Percentiles rank a stretch among this genome's conserved stretches.
Evolutionary conservation across 2,329 filamentous ascomycete genomes (phyloP).

Genomic region (Talaromyces rugulosus): DNA sequence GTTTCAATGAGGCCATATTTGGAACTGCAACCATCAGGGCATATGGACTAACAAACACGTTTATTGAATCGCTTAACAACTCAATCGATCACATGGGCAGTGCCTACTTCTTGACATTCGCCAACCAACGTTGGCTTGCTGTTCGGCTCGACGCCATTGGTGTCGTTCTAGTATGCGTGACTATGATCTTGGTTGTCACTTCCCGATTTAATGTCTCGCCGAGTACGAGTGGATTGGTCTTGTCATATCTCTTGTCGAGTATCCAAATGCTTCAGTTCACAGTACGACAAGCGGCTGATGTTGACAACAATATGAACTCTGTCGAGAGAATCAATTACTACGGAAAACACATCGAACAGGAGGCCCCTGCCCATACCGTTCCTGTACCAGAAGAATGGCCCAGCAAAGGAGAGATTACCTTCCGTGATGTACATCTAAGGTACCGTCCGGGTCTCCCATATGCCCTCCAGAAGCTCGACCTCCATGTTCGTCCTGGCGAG

Average conservation of each 20-base stretch:
- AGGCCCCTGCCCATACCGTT: conserved; percentile 41
- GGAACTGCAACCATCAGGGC: conserved; percentile 76
- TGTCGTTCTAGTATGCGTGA: conserved; percentile 78
- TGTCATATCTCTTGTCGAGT: conserved; percentile 89
- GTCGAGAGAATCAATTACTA: conserved; percentile 75
- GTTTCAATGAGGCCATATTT: conserved; percentile 79
- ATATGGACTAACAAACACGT: conserved; percentile 75
- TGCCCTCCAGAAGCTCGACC: conserved; percentile 11
- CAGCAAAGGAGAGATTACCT: conserved; percentile 13
- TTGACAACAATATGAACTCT: conserved; percentile 68
- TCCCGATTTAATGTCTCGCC: conserved; percentile 61
- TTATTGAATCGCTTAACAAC: conserved; percentile 63
- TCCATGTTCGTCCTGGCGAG: conserved; percentile 13
- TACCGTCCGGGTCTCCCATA: conserved; percentile 13
- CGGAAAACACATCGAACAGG: conserved; percentile 57
- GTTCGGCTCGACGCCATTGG: conserved; percentile 80
- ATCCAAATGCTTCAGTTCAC: conserved; percentile 96
- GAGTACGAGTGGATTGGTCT: conserved; percentile 78
- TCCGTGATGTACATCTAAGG: conserved; percentile 12
- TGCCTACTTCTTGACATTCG: conserved; percentile 91
- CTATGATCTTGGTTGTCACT: conserved; percentile 72
- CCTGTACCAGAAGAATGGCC: conserved; percentile 27
- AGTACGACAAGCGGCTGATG: conserved; percentile 86
- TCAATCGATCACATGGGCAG: conserved; percentile 87
- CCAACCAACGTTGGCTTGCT: conserved; percentile 91